These are phyloP conservation scores for Niebla homalea DNA, from an alignment of 495 filamentous ascomycete species.

Conservation along the genomic window DNA sequence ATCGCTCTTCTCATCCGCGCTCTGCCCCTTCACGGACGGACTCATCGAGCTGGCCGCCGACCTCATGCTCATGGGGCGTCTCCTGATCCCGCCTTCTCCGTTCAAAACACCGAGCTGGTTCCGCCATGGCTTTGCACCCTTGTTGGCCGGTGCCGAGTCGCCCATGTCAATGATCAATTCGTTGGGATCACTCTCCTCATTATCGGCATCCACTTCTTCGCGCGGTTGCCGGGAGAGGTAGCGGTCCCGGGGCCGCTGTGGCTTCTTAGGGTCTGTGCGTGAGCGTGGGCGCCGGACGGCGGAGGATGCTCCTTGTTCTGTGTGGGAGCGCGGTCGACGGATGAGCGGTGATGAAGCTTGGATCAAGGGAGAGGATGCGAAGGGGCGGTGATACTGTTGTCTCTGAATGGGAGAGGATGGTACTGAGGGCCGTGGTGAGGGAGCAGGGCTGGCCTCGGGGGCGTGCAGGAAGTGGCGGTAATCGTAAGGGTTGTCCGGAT, in stretches of 20 bases:
- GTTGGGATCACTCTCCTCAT: conserved; percentile 14
- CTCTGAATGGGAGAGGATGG: too few relatives aligned
- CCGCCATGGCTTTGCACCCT: conserved; percentile 6
- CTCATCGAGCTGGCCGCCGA: conserved; percentile 19
- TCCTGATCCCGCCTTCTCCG: conserved; percentile 6
- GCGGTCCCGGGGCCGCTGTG: conserved; percentile 4
- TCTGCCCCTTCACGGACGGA: conserved; percentile 8
- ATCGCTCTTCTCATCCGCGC: conserved; percentile 10
- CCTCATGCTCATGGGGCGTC: conserved; percentile 15
- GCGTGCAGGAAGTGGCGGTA: conserved; percentile 41
- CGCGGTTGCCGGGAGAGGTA: conserved; percentile 6
- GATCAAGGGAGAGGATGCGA: conserved; percentile 1
- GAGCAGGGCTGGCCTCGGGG: conserved; percentile 8
- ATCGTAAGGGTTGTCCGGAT: conserved; percentile 44
- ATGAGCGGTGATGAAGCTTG: not conserved
- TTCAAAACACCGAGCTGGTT: conserved; percentile 6
- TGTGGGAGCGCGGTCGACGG: not conserved
- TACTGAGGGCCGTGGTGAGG: not conserved
- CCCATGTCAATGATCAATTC: conserved; percentile 15
- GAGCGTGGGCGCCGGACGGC: conserved; percentile 1
- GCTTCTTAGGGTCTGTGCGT: conserved; percentile 5
- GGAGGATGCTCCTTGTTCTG: not conserved
- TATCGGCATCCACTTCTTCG: conserved; percentile 12
- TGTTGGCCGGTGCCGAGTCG: conserved; percentile 2
- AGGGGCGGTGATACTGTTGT: conserved; percentile 5